Conservation (phyloP, 257 asterid genomes). For the Ajuga chamaepitys region DNA sequence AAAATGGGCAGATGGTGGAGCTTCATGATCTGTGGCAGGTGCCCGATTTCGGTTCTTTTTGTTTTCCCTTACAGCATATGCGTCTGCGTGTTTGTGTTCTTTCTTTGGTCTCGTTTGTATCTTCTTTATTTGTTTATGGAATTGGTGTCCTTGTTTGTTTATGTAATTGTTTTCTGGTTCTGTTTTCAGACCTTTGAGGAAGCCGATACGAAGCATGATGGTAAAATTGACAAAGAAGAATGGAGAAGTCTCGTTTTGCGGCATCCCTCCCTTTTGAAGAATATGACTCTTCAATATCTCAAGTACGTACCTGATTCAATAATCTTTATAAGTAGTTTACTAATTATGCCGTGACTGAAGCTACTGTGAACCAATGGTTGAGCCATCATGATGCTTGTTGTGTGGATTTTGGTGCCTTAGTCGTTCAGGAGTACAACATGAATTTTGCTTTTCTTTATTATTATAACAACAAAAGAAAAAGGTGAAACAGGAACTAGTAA, state of each 20-base stretch:
- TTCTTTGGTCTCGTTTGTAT: too few species aligned
- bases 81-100: too few species aligned
- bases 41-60: not conserved
- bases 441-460: not conserved
- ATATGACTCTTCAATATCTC: constrained; percentile 96
- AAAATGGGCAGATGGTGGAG: constrained; percentile 62
- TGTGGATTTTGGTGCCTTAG: not conserved
- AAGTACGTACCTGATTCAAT: constrained; percentile 40
- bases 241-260: too few species aligned
- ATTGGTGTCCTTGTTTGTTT: too few species aligned
- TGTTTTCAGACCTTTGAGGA: constrained; percentile 90
- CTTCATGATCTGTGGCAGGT: constrained; percentile 99
- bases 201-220: constrained; percentile 95
- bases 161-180: too few species aligned
- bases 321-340: not conserved
- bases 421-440: not conserved
- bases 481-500: too few species aligned
- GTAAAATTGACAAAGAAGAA: constrained; percentile 90
- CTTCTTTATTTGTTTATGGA: too few species aligned
- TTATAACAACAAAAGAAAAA: not conserved
- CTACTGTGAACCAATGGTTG: not conserved
- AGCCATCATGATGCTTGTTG: not conserved
- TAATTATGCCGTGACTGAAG: not conserved
- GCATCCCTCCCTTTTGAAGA: constrained; percentile 91
- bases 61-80: too few species aligned